phyloP scores from a whole-genome alignment of 2,329 filamentous ascomycete species.

The Paecilomyces variotii region DNA sequence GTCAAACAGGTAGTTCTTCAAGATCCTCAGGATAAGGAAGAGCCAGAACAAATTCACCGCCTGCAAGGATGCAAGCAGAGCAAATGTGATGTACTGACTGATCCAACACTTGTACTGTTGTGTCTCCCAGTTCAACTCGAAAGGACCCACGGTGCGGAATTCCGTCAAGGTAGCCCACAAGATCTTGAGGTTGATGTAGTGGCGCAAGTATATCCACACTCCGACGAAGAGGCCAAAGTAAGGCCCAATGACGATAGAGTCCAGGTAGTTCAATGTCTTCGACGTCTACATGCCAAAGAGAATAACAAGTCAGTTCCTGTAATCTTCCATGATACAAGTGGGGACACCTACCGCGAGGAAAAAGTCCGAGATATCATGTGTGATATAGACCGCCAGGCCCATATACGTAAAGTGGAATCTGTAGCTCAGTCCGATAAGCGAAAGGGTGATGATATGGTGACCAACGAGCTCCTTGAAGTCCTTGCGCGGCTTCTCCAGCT shows the following conservation, averaged over 20 bases:
- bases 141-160: constrained; percentile 41
- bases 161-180: constrained; percentile 40
- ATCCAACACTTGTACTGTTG: constrained; percentile 44
- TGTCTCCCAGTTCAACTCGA: constrained; percentile 41
- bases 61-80: constrained; percentile 36
- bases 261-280: constrained; percentile 85
- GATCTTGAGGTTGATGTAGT: constrained; percentile 52
- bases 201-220: constrained; percentile 83
- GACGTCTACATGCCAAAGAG: constrained; percentile 54
- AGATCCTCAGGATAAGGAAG: constrained; percentile 37
- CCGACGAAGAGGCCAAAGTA: constrained; percentile 78
- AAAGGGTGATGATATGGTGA: constrained; percentile 82
- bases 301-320: constrained; percentile 1
- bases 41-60: constrained; percentile 41
- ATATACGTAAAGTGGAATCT: constrained; percentile 97
- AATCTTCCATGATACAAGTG: neutral
- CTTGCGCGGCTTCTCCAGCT: constrained; percentile 87
- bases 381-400: constrained; percentile 85
- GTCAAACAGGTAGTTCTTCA: constrained; percentile 35
- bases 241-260: constrained; percentile 66
- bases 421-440: constrained; percentile 79
- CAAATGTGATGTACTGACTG: constrained; percentile 40
- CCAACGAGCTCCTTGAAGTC: constrained; percentile 90
- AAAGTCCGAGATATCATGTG: constrained; percentile 90
- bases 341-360: constrained; percentile 69